A percentile compares a stretch with the other conserved stretches of the same genome.
These are phyloP conservation scores for Gaultheria prostrata DNA, from an alignment of 148 eudicot genomes.

Conservation along the genomic window DNA sequence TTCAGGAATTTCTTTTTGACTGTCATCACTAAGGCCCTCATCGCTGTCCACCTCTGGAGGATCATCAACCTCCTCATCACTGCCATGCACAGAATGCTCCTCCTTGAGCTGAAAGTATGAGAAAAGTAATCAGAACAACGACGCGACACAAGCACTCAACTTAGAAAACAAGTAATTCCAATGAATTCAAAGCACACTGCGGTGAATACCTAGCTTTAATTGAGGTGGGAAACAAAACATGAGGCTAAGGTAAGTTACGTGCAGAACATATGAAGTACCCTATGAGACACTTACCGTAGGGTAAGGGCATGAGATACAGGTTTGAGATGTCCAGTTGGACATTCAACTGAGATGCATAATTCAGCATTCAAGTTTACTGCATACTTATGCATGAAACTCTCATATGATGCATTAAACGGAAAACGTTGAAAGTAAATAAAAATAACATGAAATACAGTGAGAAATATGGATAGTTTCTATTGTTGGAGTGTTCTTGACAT, in stretches of 20 bases:
- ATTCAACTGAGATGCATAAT: not conserved
- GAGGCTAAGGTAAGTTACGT: not conserved
- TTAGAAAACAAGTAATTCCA: not conserved
- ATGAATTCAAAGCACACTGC: not conserved
- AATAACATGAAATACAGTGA: not conserved
- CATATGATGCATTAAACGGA: not conserved
- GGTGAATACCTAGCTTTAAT: not conserved
- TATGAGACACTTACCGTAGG: not conserved
- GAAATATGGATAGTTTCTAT: not conserved
- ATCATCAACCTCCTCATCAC: constrained; percentile 92
- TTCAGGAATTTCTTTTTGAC: constrained; percentile 47
- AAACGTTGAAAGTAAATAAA: not conserved
- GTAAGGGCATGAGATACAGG: not conserved
- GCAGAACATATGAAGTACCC: not conserved
- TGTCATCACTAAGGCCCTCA: constrained; percentile 69
- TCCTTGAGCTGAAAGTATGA: constrained; percentile 61
- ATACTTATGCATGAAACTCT: not conserved
- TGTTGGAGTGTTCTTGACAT: not conserved
- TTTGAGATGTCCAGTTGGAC: not conserved
- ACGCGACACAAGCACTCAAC: not conserved
- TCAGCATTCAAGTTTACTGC: not conserved
- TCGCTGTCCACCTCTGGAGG: constrained; percentile 71
- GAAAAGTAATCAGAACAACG: not conserved
- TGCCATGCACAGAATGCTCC: constrained; percentile 75
- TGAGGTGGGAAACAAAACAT: not conserved